These are phyloP conservation scores for Berberis vulgaris DNA, from an alignment of 164 flowering plant species.

Conservation along the genomic window DNA sequence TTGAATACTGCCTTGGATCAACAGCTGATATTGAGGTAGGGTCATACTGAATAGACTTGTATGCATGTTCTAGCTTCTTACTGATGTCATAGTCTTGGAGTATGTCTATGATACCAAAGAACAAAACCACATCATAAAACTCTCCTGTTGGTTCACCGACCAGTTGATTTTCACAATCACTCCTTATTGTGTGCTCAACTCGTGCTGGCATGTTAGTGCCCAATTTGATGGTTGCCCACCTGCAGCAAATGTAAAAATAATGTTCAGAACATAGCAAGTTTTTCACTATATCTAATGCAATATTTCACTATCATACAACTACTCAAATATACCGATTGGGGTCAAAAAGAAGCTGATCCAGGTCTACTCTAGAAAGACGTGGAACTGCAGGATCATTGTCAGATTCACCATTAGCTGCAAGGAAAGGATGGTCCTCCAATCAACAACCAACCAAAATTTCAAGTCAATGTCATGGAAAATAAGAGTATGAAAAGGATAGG, in stretches of 20 bases:
- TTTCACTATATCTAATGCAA: not conserved
- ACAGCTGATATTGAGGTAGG: conserved; percentile 78
- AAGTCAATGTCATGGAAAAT: not conserved
- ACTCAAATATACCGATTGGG: conserved; percentile 25
- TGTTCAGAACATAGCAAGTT: conserved; percentile 15
- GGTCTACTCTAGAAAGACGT: conserved; percentile 37
- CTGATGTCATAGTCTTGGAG: conserved; percentile 87
- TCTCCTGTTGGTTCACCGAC: conserved; percentile 74
- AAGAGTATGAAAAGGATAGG: not conserved
- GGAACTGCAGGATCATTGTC: conserved; percentile 25
- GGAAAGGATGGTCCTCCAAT: not conserved
- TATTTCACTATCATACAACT: not conserved
- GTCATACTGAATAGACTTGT: conserved; percentile 73
- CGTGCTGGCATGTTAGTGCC: conserved; percentile 74
- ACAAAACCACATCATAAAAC: conserved; percentile 55
- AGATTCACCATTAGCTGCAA: conserved; percentile 30
- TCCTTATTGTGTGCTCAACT: conserved; percentile 43
- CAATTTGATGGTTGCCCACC: conserved; percentile 59
- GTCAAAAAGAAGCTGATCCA: conserved; percentile 37
- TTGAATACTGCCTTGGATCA: conserved; percentile 68
- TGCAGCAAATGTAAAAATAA: conserved; percentile 12
- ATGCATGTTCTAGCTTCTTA: conserved; percentile 83
- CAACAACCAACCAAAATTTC: not conserved
- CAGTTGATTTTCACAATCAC: conserved; percentile 36
- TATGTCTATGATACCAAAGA: conserved; percentile 79